These are phyloP conservation scores for Talaromyces sp. DNA, from an alignment of 2,329 filamentous ascomycete species.

Conservation along the genomic window DNA sequence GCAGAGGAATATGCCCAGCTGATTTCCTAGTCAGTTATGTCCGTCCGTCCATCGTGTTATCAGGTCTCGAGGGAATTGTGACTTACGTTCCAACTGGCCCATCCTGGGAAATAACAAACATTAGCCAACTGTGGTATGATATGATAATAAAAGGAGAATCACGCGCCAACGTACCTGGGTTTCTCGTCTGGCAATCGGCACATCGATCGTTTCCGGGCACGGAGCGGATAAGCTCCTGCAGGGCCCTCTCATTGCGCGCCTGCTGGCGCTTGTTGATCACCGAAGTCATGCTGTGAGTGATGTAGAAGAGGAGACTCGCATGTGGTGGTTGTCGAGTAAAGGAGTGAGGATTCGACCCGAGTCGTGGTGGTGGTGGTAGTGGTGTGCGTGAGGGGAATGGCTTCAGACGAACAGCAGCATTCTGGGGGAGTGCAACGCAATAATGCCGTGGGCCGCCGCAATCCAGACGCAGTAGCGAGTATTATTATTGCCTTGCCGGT, in stretches of 20 bases:
- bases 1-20: constrained; percentile 94
- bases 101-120: constrained; percentile 52
- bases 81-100: constrained; percentile 90
- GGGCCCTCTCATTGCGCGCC: constrained; percentile 86
- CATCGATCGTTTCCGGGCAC: constrained; percentile 88
- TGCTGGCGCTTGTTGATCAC: constrained; percentile 92
- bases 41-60: constrained; percentile 6
- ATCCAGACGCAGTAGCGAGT: background rate
- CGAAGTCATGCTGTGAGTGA: constrained; percentile 55
- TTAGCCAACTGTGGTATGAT: constrained; percentile 25
- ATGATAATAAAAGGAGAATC: background rate
- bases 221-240: constrained; percentile 82
- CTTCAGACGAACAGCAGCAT: background rate
- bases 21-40: constrained; percentile 10
- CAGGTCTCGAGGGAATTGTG: background rate
- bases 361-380: background rate
- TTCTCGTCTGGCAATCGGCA: constrained; percentile 86
- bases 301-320: constrained; percentile 8
- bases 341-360: background rate
- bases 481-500: no score
- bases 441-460: background rate
- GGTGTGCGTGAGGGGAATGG: background rate
- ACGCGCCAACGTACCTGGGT: constrained; percentile 65
- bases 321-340: background rate
- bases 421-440: background rate